Percentiles rank a stretch among this genome's conserved stretches.
phyloP scores from a whole-genome alignment of 257 asterid species.

The Linderniella brevidens region DNA sequence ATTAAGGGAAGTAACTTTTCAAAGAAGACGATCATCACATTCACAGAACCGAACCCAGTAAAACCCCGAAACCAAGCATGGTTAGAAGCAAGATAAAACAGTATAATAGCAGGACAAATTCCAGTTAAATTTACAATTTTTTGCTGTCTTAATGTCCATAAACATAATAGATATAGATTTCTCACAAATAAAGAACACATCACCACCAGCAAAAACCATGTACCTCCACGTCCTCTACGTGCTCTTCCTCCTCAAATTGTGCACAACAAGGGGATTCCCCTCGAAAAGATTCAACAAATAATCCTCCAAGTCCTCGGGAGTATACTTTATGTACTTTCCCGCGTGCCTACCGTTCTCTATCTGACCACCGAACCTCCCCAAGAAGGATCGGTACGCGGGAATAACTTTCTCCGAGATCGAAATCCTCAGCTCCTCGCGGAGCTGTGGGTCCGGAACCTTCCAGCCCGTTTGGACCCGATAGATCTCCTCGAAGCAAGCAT shows the following conservation, averaged over 20 bases:
- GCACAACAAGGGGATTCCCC: constrained; percentile 73
- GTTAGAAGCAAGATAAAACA: no score
- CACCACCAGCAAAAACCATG: no score
- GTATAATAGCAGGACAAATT: no score
- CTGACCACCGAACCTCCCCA: constrained; percentile 74
- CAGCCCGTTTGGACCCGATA: constrained; percentile 79
- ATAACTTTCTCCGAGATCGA: constrained; percentile 82
- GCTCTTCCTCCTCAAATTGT: constrained; percentile 77
- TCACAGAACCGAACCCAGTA: no score
- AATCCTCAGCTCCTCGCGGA: constrained; percentile 88
- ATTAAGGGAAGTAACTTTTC: no score
- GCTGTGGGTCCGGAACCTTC: constrained; percentile 90
- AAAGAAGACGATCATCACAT: no score
- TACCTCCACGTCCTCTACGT: constrained; percentile 17
- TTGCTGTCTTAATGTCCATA: no score
- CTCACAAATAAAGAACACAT: no score
- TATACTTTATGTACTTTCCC: constrained; percentile 74
- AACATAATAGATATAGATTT: no score
- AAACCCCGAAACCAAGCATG: no score
- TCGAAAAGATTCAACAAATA: constrained; percentile 76
- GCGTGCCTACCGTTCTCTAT: constrained; percentile 75
- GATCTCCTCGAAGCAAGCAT: constrained; percentile 81
- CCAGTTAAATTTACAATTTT: no score
- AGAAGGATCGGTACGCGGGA: constrained; percentile 80
- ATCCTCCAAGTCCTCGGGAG: constrained; percentile 66